Conservation (phyloP, 2,329 filamentous ascomycete genomes). For the Hypoxylon sp. region DNA sequence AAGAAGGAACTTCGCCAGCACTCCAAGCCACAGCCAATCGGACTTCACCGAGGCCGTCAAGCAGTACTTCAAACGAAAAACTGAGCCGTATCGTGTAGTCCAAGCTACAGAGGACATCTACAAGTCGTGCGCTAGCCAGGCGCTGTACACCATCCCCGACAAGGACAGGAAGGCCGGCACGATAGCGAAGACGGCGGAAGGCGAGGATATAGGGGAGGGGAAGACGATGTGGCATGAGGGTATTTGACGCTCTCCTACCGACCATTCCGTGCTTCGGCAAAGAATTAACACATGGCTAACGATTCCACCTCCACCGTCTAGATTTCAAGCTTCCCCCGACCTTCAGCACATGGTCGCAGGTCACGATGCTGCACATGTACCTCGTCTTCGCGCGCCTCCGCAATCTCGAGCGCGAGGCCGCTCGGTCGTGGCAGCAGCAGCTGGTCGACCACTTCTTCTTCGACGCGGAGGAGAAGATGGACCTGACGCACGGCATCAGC, state of each 20-base stretch:
- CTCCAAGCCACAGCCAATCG: conserved; percentile 49
- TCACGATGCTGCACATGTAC: conserved; percentile 97
- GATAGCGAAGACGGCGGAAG: conserved; percentile 78
- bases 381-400: conserved; percentile 86
- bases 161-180: conserved; percentile 73
- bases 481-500: conserved; percentile 78
- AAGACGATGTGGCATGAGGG: conserved; percentile 85
- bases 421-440: conserved; percentile 86
- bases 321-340: conserved; percentile 84
- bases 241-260: conserved; percentile 57
- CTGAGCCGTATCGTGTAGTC: conserved; percentile 78
- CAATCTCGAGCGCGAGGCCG: conserved; percentile 76
- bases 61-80: conserved; percentile 30
- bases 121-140: conserved; percentile 78
- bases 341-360: conserved; percentile 95
- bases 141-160: conserved; percentile 81
- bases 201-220: conserved; percentile 84
- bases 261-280: not conserved
- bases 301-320: conserved; percentile 54
- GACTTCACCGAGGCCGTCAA: conserved; percentile 52
- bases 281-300: conserved; percentile 2
- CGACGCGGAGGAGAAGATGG: conserved; percentile 86
- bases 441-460: conserved; percentile 96
- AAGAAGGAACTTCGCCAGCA: conserved; percentile 55
- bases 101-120: conserved; percentile 83